Percentiles rank a stretch among this genome's conserved stretches.
Conservation (phyloP, 495 filamentous ascomycete genomes). For the Cercophora newfieldiana region DNA sequence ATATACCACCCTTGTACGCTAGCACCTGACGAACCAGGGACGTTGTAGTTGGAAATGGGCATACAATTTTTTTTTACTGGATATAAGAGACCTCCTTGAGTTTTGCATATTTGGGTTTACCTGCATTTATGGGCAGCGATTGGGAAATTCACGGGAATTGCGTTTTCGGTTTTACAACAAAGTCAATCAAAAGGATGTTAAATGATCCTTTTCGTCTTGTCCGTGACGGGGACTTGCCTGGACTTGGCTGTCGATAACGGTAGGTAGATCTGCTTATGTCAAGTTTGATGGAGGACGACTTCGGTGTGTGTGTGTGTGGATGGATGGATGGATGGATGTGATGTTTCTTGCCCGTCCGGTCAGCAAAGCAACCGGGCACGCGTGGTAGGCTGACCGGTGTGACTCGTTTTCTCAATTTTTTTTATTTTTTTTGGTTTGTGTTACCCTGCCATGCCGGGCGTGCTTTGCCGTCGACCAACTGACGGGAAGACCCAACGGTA, state of each 20-base stretch:
- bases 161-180: neutral
- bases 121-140: neutral
- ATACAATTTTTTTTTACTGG: neutral
- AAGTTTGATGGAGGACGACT: neutral
- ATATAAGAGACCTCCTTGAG: neutral
- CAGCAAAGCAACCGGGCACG: no score
- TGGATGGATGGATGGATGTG: no score
- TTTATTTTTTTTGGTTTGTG: no score
- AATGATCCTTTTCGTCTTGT: neutral
- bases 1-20: neutral
- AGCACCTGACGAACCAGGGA: neutral
- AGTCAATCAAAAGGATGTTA: neutral
- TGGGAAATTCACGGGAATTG: neutral
- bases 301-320: neutral
- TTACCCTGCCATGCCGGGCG: neutral
- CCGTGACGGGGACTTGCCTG: neutral
- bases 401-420: neutral
- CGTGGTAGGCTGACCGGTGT: neutral
- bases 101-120: neutral
- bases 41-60: constrained; percentile 2
- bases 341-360: no score
- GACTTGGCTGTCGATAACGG: neutral
- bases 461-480: neutral
- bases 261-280: neutral
- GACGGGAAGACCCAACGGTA: neutral